Conservation (phyloP, 345 rosid species). For the Acer campestre region DNA sequence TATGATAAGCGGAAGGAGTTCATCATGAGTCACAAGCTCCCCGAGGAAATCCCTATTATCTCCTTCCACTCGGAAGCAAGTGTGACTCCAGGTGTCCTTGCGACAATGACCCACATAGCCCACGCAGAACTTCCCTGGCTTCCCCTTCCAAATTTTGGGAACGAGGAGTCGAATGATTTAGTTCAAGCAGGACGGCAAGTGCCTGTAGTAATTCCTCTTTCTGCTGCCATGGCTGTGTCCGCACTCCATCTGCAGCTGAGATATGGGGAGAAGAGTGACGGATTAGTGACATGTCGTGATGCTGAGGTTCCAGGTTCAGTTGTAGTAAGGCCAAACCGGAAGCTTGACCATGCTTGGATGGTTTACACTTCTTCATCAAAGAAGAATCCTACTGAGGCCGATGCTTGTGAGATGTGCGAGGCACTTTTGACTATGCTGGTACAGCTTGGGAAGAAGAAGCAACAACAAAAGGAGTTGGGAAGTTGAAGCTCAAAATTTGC, state of each 20-base stretch:
- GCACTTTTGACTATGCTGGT: slow-evolving; percentile 60
- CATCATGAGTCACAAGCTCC: slow-evolving; percentile 60
- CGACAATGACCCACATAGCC: slow-evolving; percentile 64
- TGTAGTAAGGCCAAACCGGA: slow-evolving; percentile 50
- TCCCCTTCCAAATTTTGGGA: slow-evolving; percentile 42
- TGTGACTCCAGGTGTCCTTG: slow-evolving; percentile 54
- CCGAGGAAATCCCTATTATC: slow-evolving; percentile 50
- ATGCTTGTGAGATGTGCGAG: slow-evolving; percentile 65
- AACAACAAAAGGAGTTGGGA: slow-evolving; percentile 16
- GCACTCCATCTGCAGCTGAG: slow-evolving; percentile 69
- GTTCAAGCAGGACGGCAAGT: slow-evolving; percentile 44
- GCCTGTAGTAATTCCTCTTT: slow-evolving; percentile 56
- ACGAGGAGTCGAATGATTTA: slow-evolving; percentile 25
- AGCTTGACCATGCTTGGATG: slow-evolving; percentile 74
- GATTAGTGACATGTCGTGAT: slow-evolving; percentile 62
- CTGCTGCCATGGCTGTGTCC: slow-evolving; percentile 61
- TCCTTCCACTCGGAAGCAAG: slow-evolving; percentile 66
- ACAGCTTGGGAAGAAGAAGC: slow-evolving; percentile 45
- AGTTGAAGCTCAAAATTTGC: background rate
- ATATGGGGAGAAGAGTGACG: slow-evolving; percentile 74
- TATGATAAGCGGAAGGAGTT: slow-evolving; percentile 60
- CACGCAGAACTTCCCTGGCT: slow-evolving; percentile 75
- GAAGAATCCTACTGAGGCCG: slow-evolving; percentile 45
- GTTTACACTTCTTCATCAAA: slow-evolving; percentile 56
- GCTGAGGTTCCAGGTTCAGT: slow-evolving; percentile 74